phyloP scores from a whole-genome alignment of 768 basidiomycete species.

The Lentinula aciculospora region DNA sequence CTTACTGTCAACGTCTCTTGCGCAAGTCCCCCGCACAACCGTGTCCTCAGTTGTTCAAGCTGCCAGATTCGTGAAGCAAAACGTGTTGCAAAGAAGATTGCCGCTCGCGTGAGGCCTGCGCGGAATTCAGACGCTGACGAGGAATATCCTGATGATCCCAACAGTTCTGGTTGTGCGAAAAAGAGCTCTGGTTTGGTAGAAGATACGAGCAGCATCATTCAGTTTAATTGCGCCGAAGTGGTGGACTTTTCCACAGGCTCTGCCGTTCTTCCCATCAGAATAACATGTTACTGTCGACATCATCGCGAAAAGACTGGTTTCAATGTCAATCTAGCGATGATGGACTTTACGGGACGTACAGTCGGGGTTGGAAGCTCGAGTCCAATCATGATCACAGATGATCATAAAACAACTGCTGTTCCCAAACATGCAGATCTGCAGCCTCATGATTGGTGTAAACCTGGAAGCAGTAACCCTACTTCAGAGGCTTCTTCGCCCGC shows the following conservation, averaged over 20 bases:
- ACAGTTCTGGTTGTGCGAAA: slow-evolving; percentile 33
- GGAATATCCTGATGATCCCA: slow-evolving; percentile 54
- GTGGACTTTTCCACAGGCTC: slow-evolving; percentile 88
- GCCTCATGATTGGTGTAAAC: slow-evolving; percentile 44
- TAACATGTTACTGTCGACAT: slow-evolving; percentile 98
- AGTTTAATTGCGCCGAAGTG: slow-evolving; percentile 91
- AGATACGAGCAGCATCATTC: slow-evolving; percentile 80
- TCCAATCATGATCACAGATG: slow-evolving; percentile 98
- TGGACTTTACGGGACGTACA: slow-evolving; percentile 71
- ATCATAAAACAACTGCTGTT: slow-evolving; percentile 71
- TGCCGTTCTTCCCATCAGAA: slow-evolving; percentile 84
- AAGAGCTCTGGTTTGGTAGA: slow-evolving; percentile 41
- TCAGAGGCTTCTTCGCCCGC: neutral
- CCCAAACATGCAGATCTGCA: slow-evolving; percentile 24
- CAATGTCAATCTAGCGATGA: slow-evolving; percentile 82
- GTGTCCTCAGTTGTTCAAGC: slow-evolving; percentile 79
- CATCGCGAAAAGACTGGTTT: slow-evolving; percentile 97
- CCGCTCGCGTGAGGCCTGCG: slow-evolving; percentile 74
- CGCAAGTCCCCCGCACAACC: slow-evolving; percentile 71
- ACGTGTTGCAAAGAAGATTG: slow-evolving; percentile 84
- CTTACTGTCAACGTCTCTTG: slow-evolving; percentile 74
- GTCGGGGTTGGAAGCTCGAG: slow-evolving; percentile 79
- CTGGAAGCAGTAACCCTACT: slow-evolving; percentile 12
- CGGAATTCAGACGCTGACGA: slow-evolving; percentile 51
- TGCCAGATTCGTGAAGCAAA: slow-evolving; percentile 90